phyloP scores from a whole-genome alignment of 164 flowering plant species.

The Hamamelis virginiana region DNA sequence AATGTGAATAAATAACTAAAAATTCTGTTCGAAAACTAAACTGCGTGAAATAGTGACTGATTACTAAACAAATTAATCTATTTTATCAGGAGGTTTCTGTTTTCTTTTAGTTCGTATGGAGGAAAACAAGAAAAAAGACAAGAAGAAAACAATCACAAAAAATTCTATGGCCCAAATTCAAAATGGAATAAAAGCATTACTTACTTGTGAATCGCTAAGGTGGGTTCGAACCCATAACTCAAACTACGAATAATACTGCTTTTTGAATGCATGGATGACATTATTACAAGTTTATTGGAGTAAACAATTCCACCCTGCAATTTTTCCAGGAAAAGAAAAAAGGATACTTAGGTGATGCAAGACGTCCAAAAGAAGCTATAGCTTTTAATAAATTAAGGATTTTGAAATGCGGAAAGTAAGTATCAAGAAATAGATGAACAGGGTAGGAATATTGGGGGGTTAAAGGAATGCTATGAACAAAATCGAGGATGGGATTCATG shows the following conservation, averaged over 20 bases:
- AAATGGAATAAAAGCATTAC: slow-evolving; percentile 8
- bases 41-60: too few relatives aligned
- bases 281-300: slow-evolving; percentile 65
- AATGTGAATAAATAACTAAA: slow-evolving; percentile 1
- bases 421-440: not conserved
- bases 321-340: slow-evolving; percentile 5
- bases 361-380: slow-evolving; percentile 1
- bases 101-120: not conserved
- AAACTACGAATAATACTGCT: slow-evolving; percentile 37
- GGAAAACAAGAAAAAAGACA: too few relatives aligned
- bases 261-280: slow-evolving; percentile 58
- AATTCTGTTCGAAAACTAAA: not conserved
- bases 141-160: not conserved
- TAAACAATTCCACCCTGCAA: slow-evolving; percentile 83
- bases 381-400: not conserved
- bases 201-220: slow-evolving; percentile 61
- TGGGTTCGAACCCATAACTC: slow-evolving; percentile 62
- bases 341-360: not conserved
- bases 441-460: not conserved
- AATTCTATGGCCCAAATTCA: not conserved
- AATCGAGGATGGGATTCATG: too few relatives aligned
- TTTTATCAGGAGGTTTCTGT: not conserved
- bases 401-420: not conserved
- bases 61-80: not conserved
- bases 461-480: too few relatives aligned